phyloP scores from a whole-genome alignment of 768 basidiomycete genomes.

The Pisolithus orientalis region DNA sequence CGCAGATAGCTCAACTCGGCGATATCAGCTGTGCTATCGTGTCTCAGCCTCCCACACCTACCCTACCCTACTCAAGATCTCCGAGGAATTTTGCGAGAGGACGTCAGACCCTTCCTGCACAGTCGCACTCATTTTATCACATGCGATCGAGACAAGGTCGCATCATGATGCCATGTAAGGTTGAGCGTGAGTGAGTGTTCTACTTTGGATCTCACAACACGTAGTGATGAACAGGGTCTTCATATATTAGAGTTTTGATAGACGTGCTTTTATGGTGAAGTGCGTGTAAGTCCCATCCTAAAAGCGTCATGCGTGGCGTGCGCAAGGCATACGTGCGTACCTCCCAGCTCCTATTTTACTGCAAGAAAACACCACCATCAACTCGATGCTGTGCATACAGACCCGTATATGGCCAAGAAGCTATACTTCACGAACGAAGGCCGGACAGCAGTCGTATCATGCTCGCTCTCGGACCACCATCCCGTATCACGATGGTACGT shows the following conservation, averaged over 20 bases:
- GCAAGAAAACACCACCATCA: background rate
- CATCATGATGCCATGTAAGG: background rate
- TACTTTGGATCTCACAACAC: background rate
- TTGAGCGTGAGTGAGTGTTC: background rate
- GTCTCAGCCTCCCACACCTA: too few species aligned
- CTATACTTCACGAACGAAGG: background rate
- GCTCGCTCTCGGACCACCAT: background rate
- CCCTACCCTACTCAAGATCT: too few species aligned
- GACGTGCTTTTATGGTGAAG: background rate
- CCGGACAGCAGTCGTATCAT: too few species aligned
- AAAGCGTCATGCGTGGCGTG: background rate
- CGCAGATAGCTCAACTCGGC: too few species aligned
- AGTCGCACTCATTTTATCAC: background rate
- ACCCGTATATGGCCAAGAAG: background rate
- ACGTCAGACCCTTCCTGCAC: too few species aligned
- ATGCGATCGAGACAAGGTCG: background rate
- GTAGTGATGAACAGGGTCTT: background rate
- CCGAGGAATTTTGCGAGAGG: too few species aligned
- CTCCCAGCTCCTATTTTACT: background rate
- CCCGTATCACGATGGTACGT: background rate
- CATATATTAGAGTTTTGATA: background rate
- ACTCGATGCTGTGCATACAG: background rate
- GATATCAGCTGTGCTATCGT: too few species aligned
- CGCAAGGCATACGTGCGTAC: background rate
- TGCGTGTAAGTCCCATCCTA: too few species aligned